Conservation (phyloP, 2,329 filamentous ascomycete species). For the Pestalotiopsis sp. region DNA sequence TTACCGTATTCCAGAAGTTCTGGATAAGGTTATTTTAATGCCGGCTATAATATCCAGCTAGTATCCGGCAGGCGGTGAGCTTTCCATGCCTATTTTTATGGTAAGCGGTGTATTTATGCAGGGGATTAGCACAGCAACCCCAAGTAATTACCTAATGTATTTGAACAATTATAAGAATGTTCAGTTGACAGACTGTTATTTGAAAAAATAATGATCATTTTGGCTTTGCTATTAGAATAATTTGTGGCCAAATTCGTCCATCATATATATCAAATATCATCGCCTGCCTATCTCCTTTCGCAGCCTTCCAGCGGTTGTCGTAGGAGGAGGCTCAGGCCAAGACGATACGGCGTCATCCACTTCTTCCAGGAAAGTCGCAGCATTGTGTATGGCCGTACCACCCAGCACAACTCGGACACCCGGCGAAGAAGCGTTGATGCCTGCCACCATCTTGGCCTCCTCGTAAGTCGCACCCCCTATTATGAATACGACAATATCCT, state of each 20-base stretch:
- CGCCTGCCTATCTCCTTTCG: slow-evolving; percentile 62
- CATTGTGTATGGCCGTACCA: slow-evolving; percentile 87
- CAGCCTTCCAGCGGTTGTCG: slow-evolving; percentile 64
- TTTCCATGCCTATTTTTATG: neutral
- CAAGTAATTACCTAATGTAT: neutral
- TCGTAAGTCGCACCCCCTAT: slow-evolving; percentile 94
- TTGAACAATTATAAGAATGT: too few relatives aligned
- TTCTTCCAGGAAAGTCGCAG: slow-evolving; percentile 84
- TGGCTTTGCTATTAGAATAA: neutral
- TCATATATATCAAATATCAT: slow-evolving; percentile 22
- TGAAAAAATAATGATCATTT: neutral
- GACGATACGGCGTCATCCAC: slow-evolving; percentile 84
- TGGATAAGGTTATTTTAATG: slow-evolving; percentile 23
- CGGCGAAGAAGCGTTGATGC: slow-evolving; percentile 88
- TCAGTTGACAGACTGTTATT: neutral
- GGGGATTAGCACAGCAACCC: neutral
- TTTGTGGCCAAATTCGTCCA: neutral
- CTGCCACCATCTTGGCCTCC: slow-evolving; percentile 94
- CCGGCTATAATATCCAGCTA: slow-evolving; percentile 15
- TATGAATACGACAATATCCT: slow-evolving; percentile 95
- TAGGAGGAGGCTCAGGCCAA: slow-evolving; percentile 74
- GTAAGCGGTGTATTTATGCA: neutral
- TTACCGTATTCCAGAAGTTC: slow-evolving; percentile 16
- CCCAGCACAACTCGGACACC: slow-evolving; percentile 89
- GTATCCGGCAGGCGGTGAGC: slow-evolving; percentile 12